These are phyloP conservation scores for Piper betle DNA, from an alignment of 164 flowering plant species.

Conservation along the genomic window DNA sequence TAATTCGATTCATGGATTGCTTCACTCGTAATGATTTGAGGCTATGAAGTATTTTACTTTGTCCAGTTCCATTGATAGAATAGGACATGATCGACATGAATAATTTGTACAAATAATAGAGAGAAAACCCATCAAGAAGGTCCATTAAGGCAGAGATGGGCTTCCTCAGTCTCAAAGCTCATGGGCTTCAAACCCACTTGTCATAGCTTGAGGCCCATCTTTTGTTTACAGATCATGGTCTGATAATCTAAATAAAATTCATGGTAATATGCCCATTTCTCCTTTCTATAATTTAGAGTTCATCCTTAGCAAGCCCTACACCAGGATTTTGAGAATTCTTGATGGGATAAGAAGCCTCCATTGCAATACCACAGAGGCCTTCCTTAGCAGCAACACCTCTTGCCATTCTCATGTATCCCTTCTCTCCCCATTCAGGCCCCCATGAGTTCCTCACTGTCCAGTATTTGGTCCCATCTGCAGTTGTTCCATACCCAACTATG, in stretches of 20 bases:
- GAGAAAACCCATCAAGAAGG: too few relatives aligned
- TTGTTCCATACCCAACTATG: constrained; percentile 70
- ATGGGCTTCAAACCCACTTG: too few relatives aligned
- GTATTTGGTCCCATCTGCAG: constrained; percentile 69
- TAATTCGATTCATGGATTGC: too few relatives aligned
- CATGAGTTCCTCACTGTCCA: constrained; percentile 96
- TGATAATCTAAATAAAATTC: background rate
- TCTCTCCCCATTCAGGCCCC: constrained; percentile 92
- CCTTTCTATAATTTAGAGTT: background rate
- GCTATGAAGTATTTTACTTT: too few relatives aligned
- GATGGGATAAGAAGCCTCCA: constrained; percentile 82
- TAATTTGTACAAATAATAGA: too few relatives aligned
- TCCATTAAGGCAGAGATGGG: too few relatives aligned
- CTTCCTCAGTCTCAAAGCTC: too few relatives aligned
- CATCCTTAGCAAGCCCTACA: background rate
- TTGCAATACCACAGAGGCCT: constrained; percentile 80
- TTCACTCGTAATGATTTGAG: too few relatives aligned
- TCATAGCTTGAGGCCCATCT: too few relatives aligned
- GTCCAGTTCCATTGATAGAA: too few relatives aligned
- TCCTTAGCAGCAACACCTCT: constrained; percentile 37
- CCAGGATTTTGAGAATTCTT: constrained; percentile 35
- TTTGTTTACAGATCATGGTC: too few relatives aligned
- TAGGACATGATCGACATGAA: too few relatives aligned
- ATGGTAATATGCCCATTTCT: background rate
- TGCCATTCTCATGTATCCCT: constrained; percentile 71